Conservation (phyloP, 1,284 basidiomycete genomes). For the Apiotrichum gamsii region DNA sequence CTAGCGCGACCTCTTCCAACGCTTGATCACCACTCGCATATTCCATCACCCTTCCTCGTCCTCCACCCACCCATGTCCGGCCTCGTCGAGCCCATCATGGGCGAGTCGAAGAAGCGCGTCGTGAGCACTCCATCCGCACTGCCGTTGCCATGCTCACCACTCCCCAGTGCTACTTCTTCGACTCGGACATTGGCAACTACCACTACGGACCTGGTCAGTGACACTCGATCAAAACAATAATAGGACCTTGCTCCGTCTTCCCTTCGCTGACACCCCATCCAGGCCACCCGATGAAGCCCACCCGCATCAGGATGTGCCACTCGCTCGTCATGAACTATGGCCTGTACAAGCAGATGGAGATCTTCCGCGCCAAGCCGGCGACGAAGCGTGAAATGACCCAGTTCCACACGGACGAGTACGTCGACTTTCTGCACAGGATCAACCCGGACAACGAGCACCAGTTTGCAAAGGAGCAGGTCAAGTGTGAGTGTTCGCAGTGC, state of each 20-base stretch:
- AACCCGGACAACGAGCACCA: constrained; percentile 79
- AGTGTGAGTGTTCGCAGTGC: constrained; percentile 57
- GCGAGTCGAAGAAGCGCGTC: constrained; percentile 78
- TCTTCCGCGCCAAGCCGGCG: constrained; percentile 95
- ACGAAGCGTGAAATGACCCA: constrained; percentile 97
- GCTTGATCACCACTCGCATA: too few species aligned
- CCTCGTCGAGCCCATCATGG: constrained; percentile 61
- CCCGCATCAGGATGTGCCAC: constrained; percentile 98
- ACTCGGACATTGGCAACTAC: constrained; percentile 96
- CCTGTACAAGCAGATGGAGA: constrained; percentile 94
- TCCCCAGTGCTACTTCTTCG: constrained; percentile 90
- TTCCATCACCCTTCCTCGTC: not conserved
- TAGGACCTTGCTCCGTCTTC: constrained; percentile 20
- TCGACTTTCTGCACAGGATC: constrained; percentile 78
- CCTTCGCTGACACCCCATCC: constrained; percentile 6
- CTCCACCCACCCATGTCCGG: constrained; percentile 12
- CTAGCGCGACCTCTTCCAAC: too few species aligned
- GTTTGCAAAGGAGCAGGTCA: constrained; percentile 90
- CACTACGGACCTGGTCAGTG: constrained; percentile 90
- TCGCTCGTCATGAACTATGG: constrained; percentile 99
- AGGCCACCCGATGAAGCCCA: constrained; percentile 76
- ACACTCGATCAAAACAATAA: too few species aligned
- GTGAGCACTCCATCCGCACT: constrained; percentile 53
- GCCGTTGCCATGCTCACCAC: constrained; percentile 3
- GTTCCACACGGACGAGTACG: constrained; percentile 90